Base-by-base conservation (phyloP, 331 rosid species). In the Erythrophleum ivorense region DNA sequence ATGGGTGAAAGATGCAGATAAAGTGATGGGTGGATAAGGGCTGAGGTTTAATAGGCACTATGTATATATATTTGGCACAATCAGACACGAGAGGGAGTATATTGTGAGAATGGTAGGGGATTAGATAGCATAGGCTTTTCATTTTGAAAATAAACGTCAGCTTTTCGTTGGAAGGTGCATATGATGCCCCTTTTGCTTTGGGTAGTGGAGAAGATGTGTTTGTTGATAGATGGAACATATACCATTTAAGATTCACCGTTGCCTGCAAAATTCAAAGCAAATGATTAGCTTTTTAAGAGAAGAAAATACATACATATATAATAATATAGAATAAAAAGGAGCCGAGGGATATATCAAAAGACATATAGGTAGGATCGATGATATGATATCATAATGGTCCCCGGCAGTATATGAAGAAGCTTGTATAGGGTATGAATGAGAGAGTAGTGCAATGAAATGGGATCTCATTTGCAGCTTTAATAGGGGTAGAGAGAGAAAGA, bases 211-310 rank as follows among this genome's bases (percentile, higher is more conserved):
- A 45, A 80, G 74, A 59, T 55, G 73, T 77, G 84, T 85, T 86
- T 74, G 83, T 71, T 85, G 88, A 90, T 82, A 81, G 90, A 90
- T 64, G 86, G 93, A 90, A 90, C 92, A 84, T 92, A 86, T 90
- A 88, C 92, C 91, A 82, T 88, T 84, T 86, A 60, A 81, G 89
- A 89, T 89, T 86, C 90, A 88, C 83, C 82, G 73, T 81, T 77
- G 85, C 82, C 87, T 81, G 85, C 81, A 86, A 87, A 90, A 87
- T 87, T 86, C 85, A 89, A 90, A 84, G 83, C 86, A 88, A 91
- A 89, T 89, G 89, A 93, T 89, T 92, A 90, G 85, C 85, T 86
- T 84, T 83, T 84, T 16, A 41, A 75, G 34, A 57, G 38, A 48
- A 43, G 71, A 38, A 18, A 43, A 69, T 29, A 3, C 12, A 59